Conservation (phyloP, 306 rosid species). For the Cotoneaster glaucophyllus region DNA sequence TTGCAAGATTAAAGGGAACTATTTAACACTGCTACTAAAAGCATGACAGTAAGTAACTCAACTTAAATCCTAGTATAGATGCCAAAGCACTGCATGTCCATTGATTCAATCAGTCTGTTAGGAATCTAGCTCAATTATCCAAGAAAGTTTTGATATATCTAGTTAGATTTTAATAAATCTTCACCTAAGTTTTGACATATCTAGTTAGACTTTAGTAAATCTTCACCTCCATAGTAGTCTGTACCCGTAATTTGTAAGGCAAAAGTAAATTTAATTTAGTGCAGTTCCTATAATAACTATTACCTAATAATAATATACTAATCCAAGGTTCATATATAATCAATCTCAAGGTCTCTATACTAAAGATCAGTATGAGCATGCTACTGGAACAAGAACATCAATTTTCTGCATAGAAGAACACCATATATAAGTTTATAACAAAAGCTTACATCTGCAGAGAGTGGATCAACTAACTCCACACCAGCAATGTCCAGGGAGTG, state of each 20-base stretch:
- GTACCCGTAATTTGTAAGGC: background rate
- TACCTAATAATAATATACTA: conserved; percentile 1
- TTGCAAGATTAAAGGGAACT: background rate
- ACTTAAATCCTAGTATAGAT: background rate
- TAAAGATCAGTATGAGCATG: conserved; percentile 4
- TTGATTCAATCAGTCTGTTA: background rate
- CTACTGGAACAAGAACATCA: conserved; percentile 4
- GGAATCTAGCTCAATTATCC: background rate
- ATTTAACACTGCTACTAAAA: background rate
- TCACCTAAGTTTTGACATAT: background rate
- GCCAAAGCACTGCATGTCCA: background rate
- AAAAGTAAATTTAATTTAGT: background rate
- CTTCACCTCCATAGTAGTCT: background rate
- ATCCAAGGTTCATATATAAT: conserved; percentile 4
- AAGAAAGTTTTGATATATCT: background rate
- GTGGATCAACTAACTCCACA: conserved; percentile 93
- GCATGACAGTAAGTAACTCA: background rate
- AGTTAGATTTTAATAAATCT: background rate
- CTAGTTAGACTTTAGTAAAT: background rate
- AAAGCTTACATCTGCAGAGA: conserved; percentile 82
- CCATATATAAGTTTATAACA: background rate
- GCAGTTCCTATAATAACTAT: background rate
- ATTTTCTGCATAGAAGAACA: background rate
- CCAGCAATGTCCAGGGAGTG: conserved; percentile 99
- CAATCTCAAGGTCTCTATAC: background rate